Conservation (phyloP, 331 rosid genomes). For the Telfairia occidentalis region DNA sequence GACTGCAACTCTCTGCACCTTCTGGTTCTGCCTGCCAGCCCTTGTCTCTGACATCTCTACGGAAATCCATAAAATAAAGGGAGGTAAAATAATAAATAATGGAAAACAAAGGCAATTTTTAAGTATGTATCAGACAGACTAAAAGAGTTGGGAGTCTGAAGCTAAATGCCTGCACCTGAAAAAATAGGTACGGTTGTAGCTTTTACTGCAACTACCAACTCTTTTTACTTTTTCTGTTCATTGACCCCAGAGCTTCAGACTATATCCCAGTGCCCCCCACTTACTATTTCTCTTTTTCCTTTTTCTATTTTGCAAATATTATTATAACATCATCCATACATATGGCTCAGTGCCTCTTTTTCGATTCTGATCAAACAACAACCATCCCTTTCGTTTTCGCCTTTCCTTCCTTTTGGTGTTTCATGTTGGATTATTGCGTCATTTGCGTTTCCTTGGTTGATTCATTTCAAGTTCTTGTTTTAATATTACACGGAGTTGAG, state of each 20-base stretch:
- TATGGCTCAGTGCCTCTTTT: not conserved
- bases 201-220: constrained; percentile 56
- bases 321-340: not conserved
- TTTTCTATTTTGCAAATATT: constrained; percentile 25
- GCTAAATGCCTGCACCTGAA: constrained; percentile 36
- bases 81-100: not conserved
- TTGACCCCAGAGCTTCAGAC: constrained; percentile 32
- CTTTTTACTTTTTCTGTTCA: constrained; percentile 75
- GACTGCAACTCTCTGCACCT: constrained; percentile 72
- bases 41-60: constrained; percentile 92
- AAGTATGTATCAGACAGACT: constrained; percentile 21
- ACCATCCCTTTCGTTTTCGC: not conserved
- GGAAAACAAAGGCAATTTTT: not conserved
- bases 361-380: not conserved
- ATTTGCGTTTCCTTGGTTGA: not conserved
- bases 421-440: not conserved
- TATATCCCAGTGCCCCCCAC: constrained; percentile 37
- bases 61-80: constrained; percentile 67
- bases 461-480: not conserved
- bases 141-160: constrained; percentile 46
- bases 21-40: constrained; percentile 55
- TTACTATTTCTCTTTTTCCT: constrained; percentile 18
- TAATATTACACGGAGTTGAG: not conserved
- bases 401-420: not conserved
- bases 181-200: constrained; percentile 61